Base-by-base conservation (phyloP, 2,329 filamentous ascomycete species). In the Trichoderma polysporum region DNA sequence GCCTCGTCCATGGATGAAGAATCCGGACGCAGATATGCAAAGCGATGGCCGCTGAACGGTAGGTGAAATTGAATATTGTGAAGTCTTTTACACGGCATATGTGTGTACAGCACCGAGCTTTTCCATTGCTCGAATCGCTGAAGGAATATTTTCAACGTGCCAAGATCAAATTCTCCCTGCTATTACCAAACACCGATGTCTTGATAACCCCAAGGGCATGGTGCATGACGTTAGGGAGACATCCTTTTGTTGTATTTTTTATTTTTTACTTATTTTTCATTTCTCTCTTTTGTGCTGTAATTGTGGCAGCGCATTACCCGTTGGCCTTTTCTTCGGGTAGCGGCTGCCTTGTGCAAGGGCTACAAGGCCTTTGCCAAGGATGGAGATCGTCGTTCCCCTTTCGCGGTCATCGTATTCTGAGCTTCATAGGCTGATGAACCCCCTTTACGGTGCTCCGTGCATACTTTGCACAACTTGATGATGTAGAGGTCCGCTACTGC, bases 61-160 rank as follows among this genome's bases (percentile, higher is more conserved):
- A 62, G 50, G 39, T 49, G 31, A 39, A 57, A 9, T 9, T 22
- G 52, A 62, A 45, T 8, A 33, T 5, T 53, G 47, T 57, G 53
- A 58, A 49, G 12, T 29, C 17, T 27, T 27, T 9, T 10, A 12
- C 69, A 82, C 76, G 84, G 84, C 84, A 86, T 86, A 78, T 79
- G 84, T 86, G 84, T 86, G 84, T 86, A 86, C 84, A 85, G 82
- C 84, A 82, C 76, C 79, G 83, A 81, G 82, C 81, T 79, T 66
- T 73, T 76, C 69, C 76, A 76, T 78, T 84, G 82, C 83, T 82
- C 81, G 75, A 77, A 74, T 80, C 83, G 83, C 81, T 85, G 84
- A 86, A 86, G 84, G 84, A 85, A 19, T 79, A 71, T 77, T 77
- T 79, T 79, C 71, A 79, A 79, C 84, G 83, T 86, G 84, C 84